phyloP scores from a whole-genome alignment of 1,284 basidiomycete species.

The Moniliella sp. region DNA sequence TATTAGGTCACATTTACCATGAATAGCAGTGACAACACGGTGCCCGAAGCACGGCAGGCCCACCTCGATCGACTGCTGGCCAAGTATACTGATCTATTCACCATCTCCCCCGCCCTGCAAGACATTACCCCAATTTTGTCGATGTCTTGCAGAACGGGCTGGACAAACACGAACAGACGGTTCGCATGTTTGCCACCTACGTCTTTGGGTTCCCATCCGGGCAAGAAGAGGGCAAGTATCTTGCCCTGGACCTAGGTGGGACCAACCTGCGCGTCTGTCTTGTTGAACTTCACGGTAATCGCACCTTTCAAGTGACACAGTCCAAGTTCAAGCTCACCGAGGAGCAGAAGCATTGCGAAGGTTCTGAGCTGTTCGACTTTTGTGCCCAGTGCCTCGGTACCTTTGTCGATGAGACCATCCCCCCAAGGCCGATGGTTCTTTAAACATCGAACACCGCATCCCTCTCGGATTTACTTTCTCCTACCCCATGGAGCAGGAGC shows the following conservation, averaged over 20 bases:
- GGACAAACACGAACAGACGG: slow-evolving; percentile 58
- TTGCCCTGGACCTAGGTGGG: slow-evolving; percentile 75
- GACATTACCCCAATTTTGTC: slow-evolving; percentile 67
- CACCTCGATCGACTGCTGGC: slow-evolving; percentile 14
- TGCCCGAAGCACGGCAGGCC: slow-evolving; percentile 15
- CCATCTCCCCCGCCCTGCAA: slow-evolving; percentile 20
- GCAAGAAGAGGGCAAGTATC: slow-evolving; percentile 65
- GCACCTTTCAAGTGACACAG: slow-evolving; percentile 92
- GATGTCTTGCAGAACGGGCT: slow-evolving; percentile 72
- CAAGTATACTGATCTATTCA: slow-evolving; percentile 20
- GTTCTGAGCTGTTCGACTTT: slow-evolving; percentile 82
- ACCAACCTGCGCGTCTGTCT: slow-evolving; percentile 95
- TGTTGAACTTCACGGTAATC: slow-evolving; percentile 67
- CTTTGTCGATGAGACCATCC: slow-evolving; percentile 59
- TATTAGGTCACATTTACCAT: too few relatives aligned
- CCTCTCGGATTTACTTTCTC: slow-evolving; percentile 79
- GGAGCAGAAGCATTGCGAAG: slow-evolving; percentile 95
- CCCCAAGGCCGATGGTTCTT: slow-evolving; percentile 38
- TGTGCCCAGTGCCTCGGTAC: slow-evolving; percentile 78
- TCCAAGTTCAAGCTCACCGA: slow-evolving; percentile 89
- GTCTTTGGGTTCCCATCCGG: slow-evolving; percentile 93
- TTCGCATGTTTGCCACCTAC: slow-evolving; percentile 86
- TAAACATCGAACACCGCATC: slow-evolving; percentile 51
- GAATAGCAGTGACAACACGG: too few relatives aligned
- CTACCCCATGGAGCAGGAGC: slow-evolving; percentile 43